Percentiles rank a stretch among this genome's conserved stretches.
These are phyloP conservation scores for Camillea tinctor DNA, from an alignment of 2,329 filamentous ascomycete genomes.

Conservation along the genomic window DNA sequence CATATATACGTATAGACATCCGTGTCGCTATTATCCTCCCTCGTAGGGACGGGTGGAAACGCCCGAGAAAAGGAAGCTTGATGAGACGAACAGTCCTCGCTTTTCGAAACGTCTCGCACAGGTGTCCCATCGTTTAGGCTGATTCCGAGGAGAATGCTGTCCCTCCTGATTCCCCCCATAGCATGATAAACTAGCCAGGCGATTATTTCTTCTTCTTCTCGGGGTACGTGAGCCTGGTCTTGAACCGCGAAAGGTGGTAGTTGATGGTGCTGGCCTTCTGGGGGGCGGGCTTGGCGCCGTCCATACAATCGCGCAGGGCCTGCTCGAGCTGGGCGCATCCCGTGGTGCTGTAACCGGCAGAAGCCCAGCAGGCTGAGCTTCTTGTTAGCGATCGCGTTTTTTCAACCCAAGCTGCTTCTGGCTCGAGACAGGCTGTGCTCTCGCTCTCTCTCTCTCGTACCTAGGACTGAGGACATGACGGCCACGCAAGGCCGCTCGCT, in stretches of 20 bases:
- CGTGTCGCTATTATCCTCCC: no score
- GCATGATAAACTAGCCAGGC: no score
- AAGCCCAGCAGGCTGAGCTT: conserved; percentile 77
- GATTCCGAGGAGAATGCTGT: no score
- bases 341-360: conserved; percentile 64
- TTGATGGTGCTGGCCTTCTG: conserved; percentile 79
- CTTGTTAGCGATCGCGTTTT: not conserved
- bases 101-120: no score
- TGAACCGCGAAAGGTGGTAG: conserved; percentile 82
- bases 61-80: no score
- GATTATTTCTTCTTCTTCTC: conserved; percentile 47
- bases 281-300: conserved; percentile 59
- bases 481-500: conserved; percentile 52
- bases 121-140: no score
- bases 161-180: no score
- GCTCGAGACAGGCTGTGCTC: not conserved
- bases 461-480: conserved; percentile 58
- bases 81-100: no score
- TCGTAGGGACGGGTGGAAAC: no score
- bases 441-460: conserved; percentile 42
- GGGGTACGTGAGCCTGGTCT: conserved; percentile 61
- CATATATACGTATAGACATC: no score
- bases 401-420: not conserved
- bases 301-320: conserved; percentile 71
- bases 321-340: conserved; percentile 60